phyloP scores from a whole-genome alignment of 2,329 filamentous ascomycete species.

The Rachicladosporium sp. region DNA sequence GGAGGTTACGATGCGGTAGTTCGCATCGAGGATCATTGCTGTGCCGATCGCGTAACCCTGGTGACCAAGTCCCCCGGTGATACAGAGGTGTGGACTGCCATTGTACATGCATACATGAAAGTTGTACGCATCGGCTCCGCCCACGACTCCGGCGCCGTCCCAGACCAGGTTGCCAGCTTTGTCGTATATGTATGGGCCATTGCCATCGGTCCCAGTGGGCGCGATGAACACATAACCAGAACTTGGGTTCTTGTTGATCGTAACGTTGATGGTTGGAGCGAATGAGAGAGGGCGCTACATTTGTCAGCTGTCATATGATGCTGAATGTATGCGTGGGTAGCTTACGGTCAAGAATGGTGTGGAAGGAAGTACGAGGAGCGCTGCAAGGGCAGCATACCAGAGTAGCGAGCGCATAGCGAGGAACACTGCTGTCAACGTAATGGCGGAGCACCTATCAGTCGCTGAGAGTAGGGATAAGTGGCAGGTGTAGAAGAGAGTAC shows the following conservation, averaged over 20 bases:
- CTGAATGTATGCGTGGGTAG: background rate
- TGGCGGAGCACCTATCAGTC: no score
- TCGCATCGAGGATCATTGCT: slow-evolving; percentile 33
- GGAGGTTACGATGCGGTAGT: slow-evolving; percentile 32
- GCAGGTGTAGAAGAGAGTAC: no score
- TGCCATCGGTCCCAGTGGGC: slow-evolving; percentile 9
- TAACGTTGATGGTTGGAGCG: slow-evolving; percentile 14
- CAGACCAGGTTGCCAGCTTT: slow-evolving; percentile 16
- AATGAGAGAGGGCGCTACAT: slow-evolving; percentile 13
- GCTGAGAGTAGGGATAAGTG: no score
- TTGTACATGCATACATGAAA: slow-evolving; percentile 34
- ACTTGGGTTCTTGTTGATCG: slow-evolving; percentile 8
- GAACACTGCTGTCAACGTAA: no score
- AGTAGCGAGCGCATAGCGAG: no score
- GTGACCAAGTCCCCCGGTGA: slow-evolving; percentile 26
- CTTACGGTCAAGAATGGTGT: no score
- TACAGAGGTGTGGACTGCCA: slow-evolving; percentile 32
- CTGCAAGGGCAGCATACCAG: no score
- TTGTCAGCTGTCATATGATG: background rate
- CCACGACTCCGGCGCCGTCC: slow-evolving; percentile 26
- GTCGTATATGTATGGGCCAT: slow-evolving; percentile 17
- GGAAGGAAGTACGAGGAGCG: no score
- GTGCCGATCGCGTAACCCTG: slow-evolving; percentile 30
- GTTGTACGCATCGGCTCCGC: slow-evolving; percentile 30
- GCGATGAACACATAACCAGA: slow-evolving; percentile 15